Evolutionary conservation across 805 yeast species (phyloP).

Genomic region (Yamadazyma endophytica): DNA sequence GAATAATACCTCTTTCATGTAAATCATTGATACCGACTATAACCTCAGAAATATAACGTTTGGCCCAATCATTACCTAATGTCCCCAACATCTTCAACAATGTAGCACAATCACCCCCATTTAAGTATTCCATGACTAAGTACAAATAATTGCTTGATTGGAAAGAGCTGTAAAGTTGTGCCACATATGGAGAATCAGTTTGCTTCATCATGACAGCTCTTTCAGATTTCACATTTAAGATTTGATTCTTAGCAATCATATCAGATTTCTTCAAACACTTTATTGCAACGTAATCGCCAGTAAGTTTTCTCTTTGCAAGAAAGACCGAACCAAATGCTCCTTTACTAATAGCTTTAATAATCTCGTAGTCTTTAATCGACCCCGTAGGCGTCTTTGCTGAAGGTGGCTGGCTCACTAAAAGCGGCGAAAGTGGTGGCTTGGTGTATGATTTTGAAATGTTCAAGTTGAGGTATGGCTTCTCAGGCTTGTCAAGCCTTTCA

Average conservation of each 20-base stretch:
- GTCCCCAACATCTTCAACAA: constrained; percentile 77
- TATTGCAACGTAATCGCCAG: constrained; percentile 95
- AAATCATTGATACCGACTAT: constrained; percentile 86
- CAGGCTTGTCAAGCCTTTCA: constrained; percentile 3
- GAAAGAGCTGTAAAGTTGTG: constrained; percentile 80
- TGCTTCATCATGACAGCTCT: constrained; percentile 98
- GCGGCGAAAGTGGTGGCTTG: constrained; percentile 76
- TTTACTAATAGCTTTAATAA: constrained; percentile 87
- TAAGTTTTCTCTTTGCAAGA: constrained; percentile 72
- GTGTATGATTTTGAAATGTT: constrained; percentile 3
- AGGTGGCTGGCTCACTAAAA: constrained; percentile 63
- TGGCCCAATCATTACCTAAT: constrained; percentile 83
- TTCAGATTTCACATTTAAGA: constrained; percentile 89
- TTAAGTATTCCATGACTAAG: constrained; percentile 92
- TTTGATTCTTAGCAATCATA: constrained; percentile 96
- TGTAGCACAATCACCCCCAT: constrained; percentile 95
- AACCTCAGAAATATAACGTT: constrained; percentile 82
- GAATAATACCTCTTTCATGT: constrained; percentile 85
- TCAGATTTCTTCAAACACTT: constrained; percentile 88
- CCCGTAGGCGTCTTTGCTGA: constrained; percentile 52
- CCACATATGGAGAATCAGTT: constrained; percentile 88
- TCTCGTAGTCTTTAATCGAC: constrained; percentile 81
- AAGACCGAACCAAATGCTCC: constrained; percentile 98
- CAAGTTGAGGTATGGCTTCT: constrained; percentile 1
- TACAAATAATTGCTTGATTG: constrained; percentile 84